These are phyloP conservation scores for Nakaseomyces uthaithaninus DNA, from an alignment of 1,139 yeast genomes.

Conservation along the genomic window DNA sequence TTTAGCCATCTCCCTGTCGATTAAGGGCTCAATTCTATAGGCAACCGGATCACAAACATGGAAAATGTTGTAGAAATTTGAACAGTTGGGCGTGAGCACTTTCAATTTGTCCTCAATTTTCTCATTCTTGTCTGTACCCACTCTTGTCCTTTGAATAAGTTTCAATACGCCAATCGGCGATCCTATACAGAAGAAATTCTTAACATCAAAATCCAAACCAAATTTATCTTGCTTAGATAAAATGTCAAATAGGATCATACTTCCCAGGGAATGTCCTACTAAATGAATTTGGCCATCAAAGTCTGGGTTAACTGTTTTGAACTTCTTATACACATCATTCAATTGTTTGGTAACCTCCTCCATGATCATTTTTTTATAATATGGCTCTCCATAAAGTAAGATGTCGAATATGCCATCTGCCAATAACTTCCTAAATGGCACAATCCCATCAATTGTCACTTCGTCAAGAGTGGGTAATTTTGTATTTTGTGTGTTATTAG, in stretches of 20 bases:
- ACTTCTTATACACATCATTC: constrained; percentile 57
- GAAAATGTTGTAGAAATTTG: constrained; percentile 63
- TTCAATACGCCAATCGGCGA: constrained; percentile 88
- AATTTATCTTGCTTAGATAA: constrained; percentile 48
- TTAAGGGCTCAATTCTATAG: constrained; percentile 75
- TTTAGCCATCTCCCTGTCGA: constrained; percentile 46
- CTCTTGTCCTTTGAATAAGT: constrained; percentile 51
- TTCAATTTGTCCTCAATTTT: constrained; percentile 9
- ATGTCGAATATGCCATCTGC: constrained; percentile 87
- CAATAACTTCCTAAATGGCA: constrained; percentile 63
- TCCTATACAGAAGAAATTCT: constrained; percentile 72
- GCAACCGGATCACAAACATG: constrained; percentile 90
- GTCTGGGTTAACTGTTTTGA: constrained; percentile 56
- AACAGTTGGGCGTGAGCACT: constrained; percentile 41
- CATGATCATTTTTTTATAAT: constrained; percentile 54
- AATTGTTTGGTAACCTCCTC: constrained; percentile 61
- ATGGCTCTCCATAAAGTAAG: constrained; percentile 74
- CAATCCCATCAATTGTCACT: constrained; percentile 73
- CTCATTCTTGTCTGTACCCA: constrained; percentile 28
- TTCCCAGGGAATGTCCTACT: constrained; percentile 87
- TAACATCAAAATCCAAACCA: constrained; percentile 60
- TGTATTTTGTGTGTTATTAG: constrained; percentile 23
- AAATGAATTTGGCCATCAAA: constrained; percentile 75
- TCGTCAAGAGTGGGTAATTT: constrained; percentile 57
- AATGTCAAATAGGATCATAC: constrained; percentile 76